Percentiles rank a stretch among this genome's conserved stretches.
These are phyloP conservation scores for Coniochaeta hoffmannii DNA, from an alignment of 2,329 filamentous ascomycete species.

Conservation along the genomic window DNA sequence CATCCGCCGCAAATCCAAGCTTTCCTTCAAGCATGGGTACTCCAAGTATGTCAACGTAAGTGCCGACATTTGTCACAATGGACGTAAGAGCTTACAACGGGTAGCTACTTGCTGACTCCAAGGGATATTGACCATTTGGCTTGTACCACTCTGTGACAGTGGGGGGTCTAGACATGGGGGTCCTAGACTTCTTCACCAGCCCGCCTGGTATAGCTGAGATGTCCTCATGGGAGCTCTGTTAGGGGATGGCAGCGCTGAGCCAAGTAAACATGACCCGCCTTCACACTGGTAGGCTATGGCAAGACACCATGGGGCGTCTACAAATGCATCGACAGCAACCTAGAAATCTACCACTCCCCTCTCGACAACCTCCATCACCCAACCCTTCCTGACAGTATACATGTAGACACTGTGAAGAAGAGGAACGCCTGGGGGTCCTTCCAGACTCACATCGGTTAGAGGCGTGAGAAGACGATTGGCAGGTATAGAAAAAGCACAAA, in stretches of 20 bases:
- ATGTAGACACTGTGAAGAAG: too few species aligned
- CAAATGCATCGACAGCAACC: too few species aligned
- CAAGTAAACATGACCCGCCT: not conserved
- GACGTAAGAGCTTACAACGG: not conserved
- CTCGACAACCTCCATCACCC: too few species aligned
- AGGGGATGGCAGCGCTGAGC: not conserved
- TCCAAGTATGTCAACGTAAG: not conserved
- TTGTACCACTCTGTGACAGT: too few species aligned
- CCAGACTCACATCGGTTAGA: not conserved
- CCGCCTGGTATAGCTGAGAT: not conserved
- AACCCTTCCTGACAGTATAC: too few species aligned
- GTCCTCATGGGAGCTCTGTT: not conserved
- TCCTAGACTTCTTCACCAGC: not conserved
- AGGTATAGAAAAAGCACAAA: not conserved
- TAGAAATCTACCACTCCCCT: too few species aligned
- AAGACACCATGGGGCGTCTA: too few species aligned
- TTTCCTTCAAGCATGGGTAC: not conserved
- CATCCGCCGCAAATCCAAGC: not conserved
- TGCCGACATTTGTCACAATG: not conserved
- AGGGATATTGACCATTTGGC: too few species aligned
- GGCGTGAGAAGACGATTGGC: not conserved
- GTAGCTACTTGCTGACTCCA: too few species aligned
- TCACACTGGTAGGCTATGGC: not conserved
- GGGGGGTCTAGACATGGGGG: too few species aligned
- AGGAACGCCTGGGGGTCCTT: too few species aligned